These are phyloP conservation scores for Ogataea corticis DNA, from an alignment of 805 yeast species.

Conservation along the genomic window DNA sequence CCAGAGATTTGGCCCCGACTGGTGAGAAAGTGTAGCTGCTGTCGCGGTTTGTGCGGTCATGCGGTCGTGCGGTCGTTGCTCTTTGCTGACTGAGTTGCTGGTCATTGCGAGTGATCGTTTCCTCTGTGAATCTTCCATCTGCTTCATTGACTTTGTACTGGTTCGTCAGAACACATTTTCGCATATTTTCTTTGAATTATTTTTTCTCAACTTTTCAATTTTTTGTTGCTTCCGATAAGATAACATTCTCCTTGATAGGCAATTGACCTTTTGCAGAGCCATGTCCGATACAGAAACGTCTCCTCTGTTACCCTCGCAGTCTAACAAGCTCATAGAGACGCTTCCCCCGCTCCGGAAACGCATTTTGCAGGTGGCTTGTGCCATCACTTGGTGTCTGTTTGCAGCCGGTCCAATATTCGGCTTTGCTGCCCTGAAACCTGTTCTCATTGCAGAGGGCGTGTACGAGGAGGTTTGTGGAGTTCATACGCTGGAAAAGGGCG, in stretches of 20 bases:
- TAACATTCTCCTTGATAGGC: neutral
- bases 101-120: too few relatives aligned
- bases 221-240: neutral
- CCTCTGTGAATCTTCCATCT: too few relatives aligned
- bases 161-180: too few relatives aligned
- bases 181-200: neutral
- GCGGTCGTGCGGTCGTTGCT: too few relatives aligned
- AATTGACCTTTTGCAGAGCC: neutral
- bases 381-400: slow-evolving; percentile 81
- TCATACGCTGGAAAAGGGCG: neutral
- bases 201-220: neutral
- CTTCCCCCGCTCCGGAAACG: slow-evolving; percentile 34
- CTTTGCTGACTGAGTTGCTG: too few relatives aligned
- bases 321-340: slow-evolving; percentile 3
- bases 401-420: slow-evolving; percentile 96
- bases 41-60: too few relatives aligned
- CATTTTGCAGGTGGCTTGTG: slow-evolving; percentile 63
- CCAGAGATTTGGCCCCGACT: too few relatives aligned
- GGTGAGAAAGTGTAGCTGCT: too few relatives aligned
- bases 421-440: slow-evolving; percentile 90
- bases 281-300: slow-evolving; percentile 26
- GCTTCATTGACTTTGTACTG: too few relatives aligned
- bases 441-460: slow-evolving; percentile 74
- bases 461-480: slow-evolving; percentile 61
- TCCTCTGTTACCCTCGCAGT: slow-evolving; percentile 21